Base-by-base conservation (phyloP, 2,329 filamentous ascomycete genomes). In the Penicillium sp. region DNA sequence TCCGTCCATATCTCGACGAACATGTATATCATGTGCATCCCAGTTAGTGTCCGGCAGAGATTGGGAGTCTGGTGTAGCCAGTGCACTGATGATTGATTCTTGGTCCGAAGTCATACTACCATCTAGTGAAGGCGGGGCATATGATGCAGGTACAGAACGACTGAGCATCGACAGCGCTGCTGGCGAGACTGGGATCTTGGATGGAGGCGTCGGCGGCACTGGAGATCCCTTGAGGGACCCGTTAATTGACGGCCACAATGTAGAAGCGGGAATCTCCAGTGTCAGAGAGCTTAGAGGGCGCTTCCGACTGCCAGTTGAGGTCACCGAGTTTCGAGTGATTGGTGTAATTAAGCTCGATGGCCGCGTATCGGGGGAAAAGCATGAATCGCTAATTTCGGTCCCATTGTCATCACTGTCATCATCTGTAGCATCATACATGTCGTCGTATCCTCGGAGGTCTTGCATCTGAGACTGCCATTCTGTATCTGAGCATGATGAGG, bases 41-140 rank as follows among this genome's bases (percentile, higher is more conserved):
- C 91, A 95, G 55, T 84, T 82, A 56, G 81, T 78, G 47, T 85
- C 84, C 19, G 81, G 77, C 37, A 81, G 79, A 10, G 79, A 78
- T 31, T 77, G 85, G 63, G 90, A 82, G 59, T 93, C 83, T 15
- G 93, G 93, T 0, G 93, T 97, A 12, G 90, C 86, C 6, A 93
- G 92, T 49, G 91, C 91, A 69, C 91, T 96, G 73, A 92, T 83
- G 53, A 83, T 84, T 2, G 91, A 90, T 74, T 95, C 84, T 72
- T 96, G 92, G 70, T 97, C 93, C 2, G 93, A 96, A 9, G 87
- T 89, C 68, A 94, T 78, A 75, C 91, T 96, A 23, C 92, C 93
- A 76, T 96, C 93, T 4, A 96, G 81, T 5, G 93, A 97, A 4
- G 93, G 93, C 5, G 93, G 89, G 6, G 90, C 89, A 55, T 91